Percentiles rank a stretch among this genome's conserved stretches.
Evolutionary conservation across 2,329 filamentous ascomycete genomes (phyloP).

Genomic region (Chaetomiaceae sp.): DNA sequence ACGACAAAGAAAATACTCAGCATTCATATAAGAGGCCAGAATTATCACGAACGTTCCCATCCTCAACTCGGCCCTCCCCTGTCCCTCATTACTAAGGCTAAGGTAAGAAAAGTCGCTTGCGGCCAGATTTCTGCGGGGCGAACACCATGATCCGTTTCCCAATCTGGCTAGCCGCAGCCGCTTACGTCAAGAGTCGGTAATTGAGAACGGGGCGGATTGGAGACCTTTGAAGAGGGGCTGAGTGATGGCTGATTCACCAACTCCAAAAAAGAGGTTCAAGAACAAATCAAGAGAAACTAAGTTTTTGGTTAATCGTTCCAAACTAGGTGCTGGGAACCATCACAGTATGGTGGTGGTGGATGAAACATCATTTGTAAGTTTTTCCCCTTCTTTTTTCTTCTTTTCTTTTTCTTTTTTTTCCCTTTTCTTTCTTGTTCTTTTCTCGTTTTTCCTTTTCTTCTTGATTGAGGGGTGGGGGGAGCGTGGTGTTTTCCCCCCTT

Average conservation of each 20-base stretch:
- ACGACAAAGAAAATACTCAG: constrained; percentile 10
- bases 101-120: constrained; percentile 3
- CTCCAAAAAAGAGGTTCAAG: no score
- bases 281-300: no score
- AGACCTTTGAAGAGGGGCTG: constrained; percentile 1
- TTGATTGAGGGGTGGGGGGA: no score
- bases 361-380: no score
- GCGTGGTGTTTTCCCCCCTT: no score
- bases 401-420: no score
- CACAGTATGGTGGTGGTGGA: no score
- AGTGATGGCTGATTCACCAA: constrained; percentile 16
- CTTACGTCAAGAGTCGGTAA: constrained; percentile 21
- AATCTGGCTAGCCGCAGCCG: not conserved
- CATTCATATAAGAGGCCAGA: constrained; percentile 12
- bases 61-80: not conserved
- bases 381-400: no score
- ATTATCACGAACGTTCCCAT: constrained; percentile 20
- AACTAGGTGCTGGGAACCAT: no score
- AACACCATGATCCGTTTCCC: not conserved
- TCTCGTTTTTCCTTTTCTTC: no score
- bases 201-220: not conserved
- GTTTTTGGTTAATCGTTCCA: no score
- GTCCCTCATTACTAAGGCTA: constrained; percentile 13
- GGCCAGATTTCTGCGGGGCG: not conserved
- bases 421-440: no score